A percentile compares a stretch with the other conserved stretches of the same genome.
These are phyloP conservation scores for Lagenaria siceraria DNA, from an alignment of 306 rosid genomes.

Conservation along the genomic window DNA sequence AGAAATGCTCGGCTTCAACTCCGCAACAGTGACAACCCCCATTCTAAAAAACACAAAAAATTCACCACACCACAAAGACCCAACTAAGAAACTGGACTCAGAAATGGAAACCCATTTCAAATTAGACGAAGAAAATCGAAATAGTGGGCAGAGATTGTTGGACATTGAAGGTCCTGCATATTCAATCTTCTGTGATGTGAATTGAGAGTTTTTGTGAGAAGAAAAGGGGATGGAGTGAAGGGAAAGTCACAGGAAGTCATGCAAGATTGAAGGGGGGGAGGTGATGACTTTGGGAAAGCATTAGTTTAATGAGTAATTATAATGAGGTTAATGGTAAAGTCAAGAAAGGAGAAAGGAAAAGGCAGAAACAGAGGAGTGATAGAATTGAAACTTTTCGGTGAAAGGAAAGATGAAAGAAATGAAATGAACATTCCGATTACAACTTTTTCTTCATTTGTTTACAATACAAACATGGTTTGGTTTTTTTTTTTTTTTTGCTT, in stretches of 20 bases:
- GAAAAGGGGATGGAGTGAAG: conserved; percentile 22
- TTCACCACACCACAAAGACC: background rate
- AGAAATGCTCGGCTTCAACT: conserved; percentile 84
- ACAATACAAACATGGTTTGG: background rate
- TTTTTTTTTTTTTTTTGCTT: conserved; percentile 25
- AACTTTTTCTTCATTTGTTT: background rate
- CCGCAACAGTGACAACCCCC: conserved; percentile 91
- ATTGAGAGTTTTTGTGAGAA: no score
- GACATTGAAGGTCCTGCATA: background rate
- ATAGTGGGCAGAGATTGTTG: conserved; percentile 11
- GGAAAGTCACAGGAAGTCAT: conserved; percentile 51
- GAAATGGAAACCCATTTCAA: background rate
- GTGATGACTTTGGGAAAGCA: conserved; percentile 25
- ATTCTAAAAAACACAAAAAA: conserved; percentile 15
- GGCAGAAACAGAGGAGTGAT: background rate
- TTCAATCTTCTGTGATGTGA: no score
- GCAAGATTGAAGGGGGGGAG: conserved; percentile 28
- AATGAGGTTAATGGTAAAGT: conserved; percentile 42
- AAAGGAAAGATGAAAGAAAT: conserved; percentile 31
- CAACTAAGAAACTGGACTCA: background rate
- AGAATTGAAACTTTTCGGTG: conserved; percentile 77
- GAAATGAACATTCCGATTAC: background rate
- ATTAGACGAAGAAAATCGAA: background rate
- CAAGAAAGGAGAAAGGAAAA: conserved; percentile 40
- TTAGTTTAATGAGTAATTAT: conserved; percentile 44